Conservation (phyloP, 441 rosid genomes). For the Manihot esculenta region DNA sequence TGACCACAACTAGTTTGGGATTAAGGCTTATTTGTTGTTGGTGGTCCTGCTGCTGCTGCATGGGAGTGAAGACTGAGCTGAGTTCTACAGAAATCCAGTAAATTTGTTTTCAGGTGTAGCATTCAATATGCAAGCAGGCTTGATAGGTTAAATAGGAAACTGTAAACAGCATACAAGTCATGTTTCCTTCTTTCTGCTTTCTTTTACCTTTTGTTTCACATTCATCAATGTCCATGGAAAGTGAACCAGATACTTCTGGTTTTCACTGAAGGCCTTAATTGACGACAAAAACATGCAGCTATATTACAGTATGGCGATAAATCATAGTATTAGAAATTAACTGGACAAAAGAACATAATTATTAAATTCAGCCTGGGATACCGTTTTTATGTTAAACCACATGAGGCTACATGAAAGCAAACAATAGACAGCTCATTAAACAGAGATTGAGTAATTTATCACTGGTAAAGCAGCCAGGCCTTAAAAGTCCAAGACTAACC, state of each 20-base stretch:
- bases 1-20: no score
- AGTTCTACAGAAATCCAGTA: background rate
- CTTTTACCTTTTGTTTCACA: background rate
- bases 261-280: background rate
- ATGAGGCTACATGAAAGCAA: background rate
- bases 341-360: background rate
- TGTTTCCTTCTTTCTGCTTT: no score
- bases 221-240: background rate
- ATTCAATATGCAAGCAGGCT: background rate
- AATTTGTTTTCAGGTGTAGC: background rate
- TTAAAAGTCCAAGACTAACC: slow-evolving; percentile 49
- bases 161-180: slow-evolving; percentile 9
- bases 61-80: background rate
- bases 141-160: background rate
- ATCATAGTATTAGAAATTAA: background rate
- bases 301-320: background rate
- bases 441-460: background rate
- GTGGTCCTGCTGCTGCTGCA: no score
- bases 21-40: no score
- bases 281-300: background rate
- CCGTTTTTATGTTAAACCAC: background rate
- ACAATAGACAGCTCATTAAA: background rate
- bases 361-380: background rate
- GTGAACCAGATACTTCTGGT: background rate
- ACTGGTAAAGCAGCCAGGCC: background rate